Evolutionary conservation across 2,329 filamentous ascomycete species (phyloP).

Genomic region (Aureobasidium mangrovei): DNA sequence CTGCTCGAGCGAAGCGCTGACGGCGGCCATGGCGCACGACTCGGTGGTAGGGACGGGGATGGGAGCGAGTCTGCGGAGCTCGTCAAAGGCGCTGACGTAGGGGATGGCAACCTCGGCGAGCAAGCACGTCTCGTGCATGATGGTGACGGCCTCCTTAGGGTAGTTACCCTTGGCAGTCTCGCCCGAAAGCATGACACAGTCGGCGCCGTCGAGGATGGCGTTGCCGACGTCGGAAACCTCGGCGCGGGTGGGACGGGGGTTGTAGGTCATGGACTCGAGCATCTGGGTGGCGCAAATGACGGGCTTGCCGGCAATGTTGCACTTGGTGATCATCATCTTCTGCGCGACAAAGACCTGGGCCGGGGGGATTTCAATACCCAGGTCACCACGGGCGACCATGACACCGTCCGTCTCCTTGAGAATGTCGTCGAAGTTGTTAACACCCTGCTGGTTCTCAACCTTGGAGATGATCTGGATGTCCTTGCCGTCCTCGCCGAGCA

Average conservation of each 20-base stretch:
- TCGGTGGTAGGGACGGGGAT: constrained; percentile 82
- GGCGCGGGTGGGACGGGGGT: constrained; percentile 92
- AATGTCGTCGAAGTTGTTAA: constrained; percentile 99
- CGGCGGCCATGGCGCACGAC: constrained; percentile 91
- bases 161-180: constrained; percentile 98
- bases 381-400: constrained; percentile 98
- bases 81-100: constrained; percentile 93
- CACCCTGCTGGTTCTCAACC: constrained; percentile 99
- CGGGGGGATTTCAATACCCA: constrained; percentile 97
- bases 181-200: constrained; percentile 99
- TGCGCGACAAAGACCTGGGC: constrained; percentile 98
- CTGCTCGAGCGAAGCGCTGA: constrained; percentile 89
- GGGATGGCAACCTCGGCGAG: constrained; percentile 96
- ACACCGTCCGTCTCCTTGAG: constrained; percentile 94
- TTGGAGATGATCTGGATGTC: constrained; percentile 99
- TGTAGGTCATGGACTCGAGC: constrained; percentile 99
- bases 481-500: constrained; percentile 84
- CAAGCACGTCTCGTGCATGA: constrained; percentile 98
- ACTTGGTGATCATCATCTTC: constrained; percentile 99
- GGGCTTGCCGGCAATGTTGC: constrained; percentile 97
- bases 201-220: constrained; percentile 91
- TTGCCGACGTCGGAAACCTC: constrained; percentile 99
- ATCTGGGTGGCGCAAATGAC: constrained; percentile 99
- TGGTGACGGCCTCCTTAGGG: constrained; percentile 79
- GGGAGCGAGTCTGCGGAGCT: constrained; percentile 74